phyloP scores from a whole-genome alignment of 305 asterid genomes.

The Solanum hybrid region DNA sequence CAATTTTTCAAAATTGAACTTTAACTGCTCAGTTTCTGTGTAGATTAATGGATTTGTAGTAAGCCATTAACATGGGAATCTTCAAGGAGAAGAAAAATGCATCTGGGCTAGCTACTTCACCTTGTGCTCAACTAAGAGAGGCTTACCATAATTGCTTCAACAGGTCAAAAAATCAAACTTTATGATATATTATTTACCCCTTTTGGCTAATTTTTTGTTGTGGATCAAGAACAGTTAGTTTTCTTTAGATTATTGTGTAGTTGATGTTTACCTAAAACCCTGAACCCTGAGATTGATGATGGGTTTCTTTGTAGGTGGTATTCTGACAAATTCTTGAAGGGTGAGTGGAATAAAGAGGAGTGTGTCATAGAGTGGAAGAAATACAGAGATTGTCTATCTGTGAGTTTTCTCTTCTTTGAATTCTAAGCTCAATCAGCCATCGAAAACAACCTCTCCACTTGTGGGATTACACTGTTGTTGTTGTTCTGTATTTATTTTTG shows the following conservation, averaged over 20 bases:
- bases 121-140: constrained; percentile 60
- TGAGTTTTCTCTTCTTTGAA: constrained; percentile 16
- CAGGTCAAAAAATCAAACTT: constrained; percentile 21
- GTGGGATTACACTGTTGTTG: neutral
- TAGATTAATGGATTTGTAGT: neutral
- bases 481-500: neutral
- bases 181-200: neutral
- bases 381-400: constrained; percentile 75
- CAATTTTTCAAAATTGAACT: neutral
- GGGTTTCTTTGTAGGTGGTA: constrained; percentile 45
- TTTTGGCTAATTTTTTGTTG: neutral
- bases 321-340: constrained; percentile 77
- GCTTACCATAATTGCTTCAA: constrained; percentile 85
- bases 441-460: neutral
- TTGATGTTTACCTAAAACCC: neutral
- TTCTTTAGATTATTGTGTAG: neutral
- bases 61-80: constrained; percentile 33
- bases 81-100: constrained; percentile 37
- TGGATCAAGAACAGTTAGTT: neutral
- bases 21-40: neutral
- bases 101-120: constrained; percentile 54
- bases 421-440: neutral
- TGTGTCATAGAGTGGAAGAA: constrained; percentile 75
- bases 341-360: constrained; percentile 70
- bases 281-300: neutral